phyloP scores from a whole-genome alignment of 331 rosid species.

The Telfairia occidentalis region DNA sequence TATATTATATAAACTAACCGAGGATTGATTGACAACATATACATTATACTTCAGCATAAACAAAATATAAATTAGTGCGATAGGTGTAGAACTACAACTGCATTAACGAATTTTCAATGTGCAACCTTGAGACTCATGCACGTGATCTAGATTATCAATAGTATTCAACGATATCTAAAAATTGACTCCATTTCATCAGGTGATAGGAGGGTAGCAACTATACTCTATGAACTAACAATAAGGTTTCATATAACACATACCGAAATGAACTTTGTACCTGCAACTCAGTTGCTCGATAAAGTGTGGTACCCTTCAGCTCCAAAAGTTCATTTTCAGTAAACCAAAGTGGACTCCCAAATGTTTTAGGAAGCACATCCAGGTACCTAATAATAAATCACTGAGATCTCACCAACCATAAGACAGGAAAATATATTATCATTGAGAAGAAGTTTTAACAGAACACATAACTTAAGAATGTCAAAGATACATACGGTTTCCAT shows the following conservation, averaged over 20 bases:
- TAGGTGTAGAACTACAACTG: not conserved
- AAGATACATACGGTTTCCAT: constrained; percentile 86
- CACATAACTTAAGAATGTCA: constrained; percentile 7
- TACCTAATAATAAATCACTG: constrained; percentile 49
- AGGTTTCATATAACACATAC: constrained; percentile 1
- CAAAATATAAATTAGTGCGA: not conserved
- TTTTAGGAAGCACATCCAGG: constrained; percentile 80
- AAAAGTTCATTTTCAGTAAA: constrained; percentile 62
- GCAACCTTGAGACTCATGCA: not conserved
- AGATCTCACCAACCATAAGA: constrained; percentile 17
- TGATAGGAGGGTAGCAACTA: not conserved
- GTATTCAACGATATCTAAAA: not conserved
- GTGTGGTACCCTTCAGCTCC: constrained; percentile 74
- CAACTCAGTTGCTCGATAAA: constrained; percentile 71
- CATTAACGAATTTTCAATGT: not conserved
- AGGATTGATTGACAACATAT: not conserved
- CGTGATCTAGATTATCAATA: not conserved
- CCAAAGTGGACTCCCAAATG: constrained; percentile 81
- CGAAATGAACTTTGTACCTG: constrained; percentile 35
- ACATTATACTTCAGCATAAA: not conserved
- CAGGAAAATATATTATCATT: not conserved
- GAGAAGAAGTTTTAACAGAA: not conserved
- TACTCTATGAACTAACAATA: constrained; percentile 7
- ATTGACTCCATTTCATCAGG: not conserved
- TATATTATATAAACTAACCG: not conserved